Conservation (phyloP, 768 basidiomycete genomes). For the Termitomyces sp. region DNA sequence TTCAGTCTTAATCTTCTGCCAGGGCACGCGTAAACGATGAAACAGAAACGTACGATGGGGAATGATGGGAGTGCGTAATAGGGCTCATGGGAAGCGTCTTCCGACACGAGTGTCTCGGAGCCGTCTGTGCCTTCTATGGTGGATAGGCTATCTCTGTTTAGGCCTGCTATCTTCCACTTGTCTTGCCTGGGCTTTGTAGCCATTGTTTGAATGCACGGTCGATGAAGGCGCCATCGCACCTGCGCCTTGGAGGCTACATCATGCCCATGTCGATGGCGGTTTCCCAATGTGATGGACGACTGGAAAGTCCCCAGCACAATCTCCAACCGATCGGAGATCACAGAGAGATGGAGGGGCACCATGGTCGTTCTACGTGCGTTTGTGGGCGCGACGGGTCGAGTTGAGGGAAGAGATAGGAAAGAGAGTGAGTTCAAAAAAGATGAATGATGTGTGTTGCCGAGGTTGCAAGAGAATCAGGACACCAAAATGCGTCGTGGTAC, state of each 20-base stretch:
- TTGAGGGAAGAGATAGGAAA: not conserved
- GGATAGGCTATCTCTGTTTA: slow-evolving; percentile 2
- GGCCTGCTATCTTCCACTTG: not conserved
- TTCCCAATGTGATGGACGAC: not conserved
- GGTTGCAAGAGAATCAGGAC: not conserved
- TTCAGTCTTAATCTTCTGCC: not conserved
- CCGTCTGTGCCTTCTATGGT: slow-evolving; percentile 5
- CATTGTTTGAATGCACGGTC: slow-evolving; percentile 2
- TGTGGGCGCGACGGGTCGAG: slow-evolving; percentile 1
- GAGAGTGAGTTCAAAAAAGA: not conserved
- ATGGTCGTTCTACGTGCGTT: not conserved
- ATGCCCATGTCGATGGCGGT: not conserved
- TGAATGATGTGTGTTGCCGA: not conserved
- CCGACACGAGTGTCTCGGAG: slow-evolving; percentile 6
- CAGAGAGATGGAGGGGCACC: slow-evolving; percentile 2
- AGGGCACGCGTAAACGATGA: not conserved
- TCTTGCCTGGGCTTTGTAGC: not conserved
- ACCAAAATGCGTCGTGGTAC: slow-evolving; percentile 1
- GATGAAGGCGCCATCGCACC: slow-evolving; percentile 2
- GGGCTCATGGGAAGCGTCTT: not conserved
- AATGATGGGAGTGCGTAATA: not conserved
- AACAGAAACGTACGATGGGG: not conserved
- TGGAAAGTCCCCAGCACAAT: slow-evolving; percentile 3
- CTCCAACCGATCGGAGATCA: slow-evolving; percentile 4
- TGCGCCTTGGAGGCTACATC: not conserved